phyloP scores from a whole-genome alignment of 106 monocot species.

The Ottelia alismoides region DNA sequence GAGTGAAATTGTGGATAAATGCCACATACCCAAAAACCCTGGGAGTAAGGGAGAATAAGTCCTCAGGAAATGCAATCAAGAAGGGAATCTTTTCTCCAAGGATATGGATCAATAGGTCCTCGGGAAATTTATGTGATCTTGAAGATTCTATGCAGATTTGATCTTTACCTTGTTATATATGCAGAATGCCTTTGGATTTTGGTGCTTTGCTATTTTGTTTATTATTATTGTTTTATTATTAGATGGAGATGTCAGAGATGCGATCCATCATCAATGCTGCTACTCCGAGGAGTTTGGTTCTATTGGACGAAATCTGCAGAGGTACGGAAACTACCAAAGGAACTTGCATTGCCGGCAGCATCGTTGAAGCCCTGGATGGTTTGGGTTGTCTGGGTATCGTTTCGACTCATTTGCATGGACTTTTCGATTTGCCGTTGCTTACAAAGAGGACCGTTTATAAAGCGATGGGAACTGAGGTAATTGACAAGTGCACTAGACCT shows the following conservation, averaged over 20 bases:
- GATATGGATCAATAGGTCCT: too few relatives aligned
- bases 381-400: conserved; percentile 83
- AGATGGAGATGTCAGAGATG: conserved; percentile 99
- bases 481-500: conserved; percentile 46
- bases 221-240: conserved; percentile 2
- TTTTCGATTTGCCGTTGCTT: conserved; percentile 71
- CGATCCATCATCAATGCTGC: conserved; percentile 49
- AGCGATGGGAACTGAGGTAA: conserved; percentile 64
- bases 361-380: conserved; percentile 72
- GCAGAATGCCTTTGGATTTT: too few relatives aligned
- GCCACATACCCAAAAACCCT: too few relatives aligned
- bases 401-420: conserved; percentile 94
- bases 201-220: too few relatives aligned
- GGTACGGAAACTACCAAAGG: conserved; percentile 98
- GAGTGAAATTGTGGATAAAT: too few relatives aligned
- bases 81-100: too few relatives aligned
- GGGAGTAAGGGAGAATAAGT: too few relatives aligned
- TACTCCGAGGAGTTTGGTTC: conserved; percentile 57
- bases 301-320: conserved; percentile 92
- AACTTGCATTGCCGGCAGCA: conserved; percentile 95
- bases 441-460: conserved; percentile 45
- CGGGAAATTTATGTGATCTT: too few relatives aligned
- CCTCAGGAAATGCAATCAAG: too few relatives aligned
- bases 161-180: too few relatives aligned
- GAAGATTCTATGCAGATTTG: too few relatives aligned